These are phyloP conservation scores for Russula emetica DNA, from an alignment of 768 basidiomycete genomes.

Conservation along the genomic window DNA sequence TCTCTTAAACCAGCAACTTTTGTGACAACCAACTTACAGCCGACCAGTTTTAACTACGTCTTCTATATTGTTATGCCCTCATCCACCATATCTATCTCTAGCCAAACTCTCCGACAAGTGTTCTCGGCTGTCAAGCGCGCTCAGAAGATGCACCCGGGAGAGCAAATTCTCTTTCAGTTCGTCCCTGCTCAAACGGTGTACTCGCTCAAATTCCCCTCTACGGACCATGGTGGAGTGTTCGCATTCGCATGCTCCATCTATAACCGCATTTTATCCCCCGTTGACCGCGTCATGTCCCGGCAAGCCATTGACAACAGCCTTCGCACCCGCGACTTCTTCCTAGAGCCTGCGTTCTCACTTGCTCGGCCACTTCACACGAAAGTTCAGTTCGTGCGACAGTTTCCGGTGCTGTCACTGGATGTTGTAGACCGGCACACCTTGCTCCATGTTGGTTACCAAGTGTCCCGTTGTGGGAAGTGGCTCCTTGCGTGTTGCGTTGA, in stretches of 20 bases:
- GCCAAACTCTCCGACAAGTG: constrained; percentile 63
- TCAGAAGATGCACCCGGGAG: constrained; percentile 43
- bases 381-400: constrained; percentile 40
- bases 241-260: constrained; percentile 62
- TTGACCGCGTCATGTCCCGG: constrained; percentile 59
- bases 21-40: constrained; percentile 39
- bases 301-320: constrained; percentile 42
- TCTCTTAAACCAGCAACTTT: constrained; percentile 44
- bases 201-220: constrained; percentile 45
- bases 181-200: constrained; percentile 61
- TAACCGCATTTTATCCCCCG: constrained; percentile 58
- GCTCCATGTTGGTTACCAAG: constrained; percentile 70
- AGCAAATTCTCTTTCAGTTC: constrained; percentile 64
- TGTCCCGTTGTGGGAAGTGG: constrained; percentile 71
- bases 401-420: constrained; percentile 43
- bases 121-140: constrained; percentile 59
- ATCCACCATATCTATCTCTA: constrained; percentile 56
- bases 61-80: constrained; percentile 68
- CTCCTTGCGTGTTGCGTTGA: constrained; percentile 70
- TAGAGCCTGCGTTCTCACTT: constrained; percentile 62
- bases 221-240: constrained; percentile 42
- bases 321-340: constrained; percentile 48
- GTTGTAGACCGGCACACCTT: constrained; percentile 56
- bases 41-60: constrained; percentile 44
- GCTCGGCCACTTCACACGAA: constrained; percentile 42